Base-by-base conservation (phyloP, 1,139 yeast species). In the Debaryomyces nepalensis region DNA sequence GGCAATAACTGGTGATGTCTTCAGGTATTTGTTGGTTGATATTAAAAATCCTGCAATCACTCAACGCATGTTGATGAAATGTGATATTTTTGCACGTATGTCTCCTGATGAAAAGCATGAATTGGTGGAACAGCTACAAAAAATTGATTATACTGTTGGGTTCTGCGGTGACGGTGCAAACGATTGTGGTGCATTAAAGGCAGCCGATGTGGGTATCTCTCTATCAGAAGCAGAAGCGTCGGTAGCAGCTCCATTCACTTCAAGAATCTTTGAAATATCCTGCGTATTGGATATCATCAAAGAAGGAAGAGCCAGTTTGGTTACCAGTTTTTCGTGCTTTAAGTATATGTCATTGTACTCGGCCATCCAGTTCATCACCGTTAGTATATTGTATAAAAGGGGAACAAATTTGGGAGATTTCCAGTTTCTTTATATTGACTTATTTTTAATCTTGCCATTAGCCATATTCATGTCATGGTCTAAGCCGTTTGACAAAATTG, bases 401-500 rank as follows among this genome's bases (percentile, higher is more conserved):
- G 99, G 99, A 4, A 84, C 96, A 4, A 93, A 95, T 58, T 70
- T 95, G 48, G 99, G 99, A n/a, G 99, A 93, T 63, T 91, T 95
- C 67, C 99, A 93, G 66, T 93, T 93, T 58, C 70, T 93, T 52
- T 90, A 91, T 79, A 93, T 93, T 63, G 99, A 93, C 66, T 66
- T 93, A 61, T 81, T 87, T 49, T 71, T 93, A 59, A 95, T 93
- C 54, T 77, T 93, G 43, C 99, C 99, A 4, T 79, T 93, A 57
- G 99, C 99, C 0, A 82, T 93, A 7, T 90, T 90, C 66, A 86
- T 95, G 99, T 91, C 98, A 5, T 91, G 99, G 97, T 83, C 97
- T 1, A 81, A 84, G 55, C 96, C 99, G 0, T 84, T 71, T 56
- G 70, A 74, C 2, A 63, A 58, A 22, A 67, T 93, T 21, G 79